These are phyloP conservation scores for Apiospora marii DNA, from an alignment of 2,329 filamentous ascomycete species.

Conservation along the genomic window DNA sequence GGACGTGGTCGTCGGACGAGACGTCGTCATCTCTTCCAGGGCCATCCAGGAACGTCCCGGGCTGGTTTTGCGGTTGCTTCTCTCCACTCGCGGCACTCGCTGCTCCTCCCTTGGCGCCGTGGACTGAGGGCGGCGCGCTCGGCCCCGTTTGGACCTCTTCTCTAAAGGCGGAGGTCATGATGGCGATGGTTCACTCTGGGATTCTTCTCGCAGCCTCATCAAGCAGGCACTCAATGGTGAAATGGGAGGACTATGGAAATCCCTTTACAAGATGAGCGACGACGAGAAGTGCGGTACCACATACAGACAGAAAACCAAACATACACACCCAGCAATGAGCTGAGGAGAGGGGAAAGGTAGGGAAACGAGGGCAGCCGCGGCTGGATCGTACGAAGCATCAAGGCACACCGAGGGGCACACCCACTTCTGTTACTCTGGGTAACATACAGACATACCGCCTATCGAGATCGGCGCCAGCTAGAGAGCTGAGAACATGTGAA, in stretches of 20 bases:
- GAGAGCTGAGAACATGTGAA: conserved; percentile 7
- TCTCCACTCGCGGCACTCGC: not conserved
- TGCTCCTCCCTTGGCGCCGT: not conserved
- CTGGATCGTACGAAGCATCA: not conserved
- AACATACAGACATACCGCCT: not conserved
- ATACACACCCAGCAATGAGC: not conserved
- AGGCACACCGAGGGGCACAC: not conserved
- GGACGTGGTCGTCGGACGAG: conserved; percentile 40
- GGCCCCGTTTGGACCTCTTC: conserved; percentile 1
- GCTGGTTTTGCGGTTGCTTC: not conserved
- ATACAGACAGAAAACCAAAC: not conserved
- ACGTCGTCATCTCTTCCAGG: conserved; percentile 27
- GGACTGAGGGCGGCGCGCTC: not conserved
- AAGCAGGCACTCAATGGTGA: not conserved
- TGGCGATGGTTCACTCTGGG: not conserved
- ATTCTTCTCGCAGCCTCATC: not conserved
- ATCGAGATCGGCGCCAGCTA: not conserved
- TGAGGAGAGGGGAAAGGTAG: not conserved
- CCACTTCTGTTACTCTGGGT: not conserved
- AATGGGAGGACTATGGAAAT: not conserved
- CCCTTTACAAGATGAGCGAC: not conserved
- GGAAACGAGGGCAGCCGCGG: not conserved
- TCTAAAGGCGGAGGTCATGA: conserved; percentile 3
- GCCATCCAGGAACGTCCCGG: not conserved
- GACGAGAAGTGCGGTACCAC: not conserved